A percentile compares a stretch with the other conserved stretches of the same genome.
Evolutionary conservation across 2,329 filamentous ascomycete genomes (phyloP).

Genomic region (Xylariaceae sp.): DNA sequence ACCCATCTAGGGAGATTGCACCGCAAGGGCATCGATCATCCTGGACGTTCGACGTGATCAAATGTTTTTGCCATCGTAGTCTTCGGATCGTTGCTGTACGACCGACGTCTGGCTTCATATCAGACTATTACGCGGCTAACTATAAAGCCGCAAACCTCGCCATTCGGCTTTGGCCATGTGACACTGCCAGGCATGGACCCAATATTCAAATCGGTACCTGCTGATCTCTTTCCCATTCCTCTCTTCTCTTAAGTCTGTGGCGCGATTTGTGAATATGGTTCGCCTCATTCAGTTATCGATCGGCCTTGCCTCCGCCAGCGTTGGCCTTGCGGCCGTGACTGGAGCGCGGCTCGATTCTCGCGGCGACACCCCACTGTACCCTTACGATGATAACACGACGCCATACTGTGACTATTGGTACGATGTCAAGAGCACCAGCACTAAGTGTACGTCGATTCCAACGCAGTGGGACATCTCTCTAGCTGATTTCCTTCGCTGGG

Average conservation of each 20-base stretch:
- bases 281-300: background rate
- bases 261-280: background rate
- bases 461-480: background rate
- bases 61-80: too few relatives aligned
- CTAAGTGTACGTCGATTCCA: constrained; percentile 1
- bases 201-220: too few relatives aligned
- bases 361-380: background rate
- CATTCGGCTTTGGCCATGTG: too few relatives aligned
- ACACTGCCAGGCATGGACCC: too few relatives aligned
- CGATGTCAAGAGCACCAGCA: background rate
- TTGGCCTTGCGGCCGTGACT: background rate
- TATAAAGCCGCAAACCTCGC: too few relatives aligned
- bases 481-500: constrained; percentile 3
- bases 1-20: too few relatives aligned
- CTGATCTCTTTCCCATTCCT: background rate
- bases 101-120: too few relatives aligned
- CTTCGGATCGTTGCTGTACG: too few relatives aligned
- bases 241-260: background rate
- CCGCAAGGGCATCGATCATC: too few relatives aligned
- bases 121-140: too few relatives aligned
- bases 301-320: background rate
- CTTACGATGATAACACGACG: constrained; percentile 1
- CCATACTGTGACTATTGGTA: constrained; percentile 1
- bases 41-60: too few relatives aligned
- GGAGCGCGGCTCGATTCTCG: background rate